Evolutionary conservation across 1,139 yeast species (phyloP).

Genomic region (Yamadazyma atmosphaerica): DNA sequence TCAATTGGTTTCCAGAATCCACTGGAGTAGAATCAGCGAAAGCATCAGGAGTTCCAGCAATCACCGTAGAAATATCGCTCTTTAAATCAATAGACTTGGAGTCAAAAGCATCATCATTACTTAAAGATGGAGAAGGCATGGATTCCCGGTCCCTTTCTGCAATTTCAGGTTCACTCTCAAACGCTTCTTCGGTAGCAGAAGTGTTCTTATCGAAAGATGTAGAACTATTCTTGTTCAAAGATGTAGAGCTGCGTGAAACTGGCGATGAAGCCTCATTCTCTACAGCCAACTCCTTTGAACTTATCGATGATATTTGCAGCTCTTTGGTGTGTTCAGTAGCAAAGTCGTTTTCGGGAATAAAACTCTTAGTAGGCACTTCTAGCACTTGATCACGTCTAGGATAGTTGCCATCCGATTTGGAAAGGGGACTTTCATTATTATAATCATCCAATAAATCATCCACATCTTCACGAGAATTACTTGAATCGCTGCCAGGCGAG

Average conservation of each 20-base stretch:
- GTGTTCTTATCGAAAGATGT: neutral
- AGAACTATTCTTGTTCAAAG: too few relatives aligned
- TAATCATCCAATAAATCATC: slow-evolving; percentile 13
- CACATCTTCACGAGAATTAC: slow-evolving; percentile 9
- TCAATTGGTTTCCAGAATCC: too few relatives aligned
- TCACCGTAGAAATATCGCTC: too few relatives aligned
- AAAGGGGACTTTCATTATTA: slow-evolving; percentile 13
- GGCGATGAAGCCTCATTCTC: neutral
- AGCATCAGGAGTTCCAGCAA: too few relatives aligned
- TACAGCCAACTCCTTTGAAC: too few relatives aligned
- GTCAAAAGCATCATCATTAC: slow-evolving; percentile 5
- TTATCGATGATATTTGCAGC: too few relatives aligned
- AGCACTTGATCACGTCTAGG: slow-evolving; percentile 12
- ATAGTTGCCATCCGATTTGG: slow-evolving; percentile 5
- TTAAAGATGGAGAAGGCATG: slow-evolving; percentile 13
- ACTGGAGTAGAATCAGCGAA: too few relatives aligned
- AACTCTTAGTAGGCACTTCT: too few relatives aligned
- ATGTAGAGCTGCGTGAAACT: neutral
- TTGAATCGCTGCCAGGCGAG: slow-evolving; percentile 5
- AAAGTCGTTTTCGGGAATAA: slow-evolving; percentile 5
- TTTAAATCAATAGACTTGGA: slow-evolving; percentile 3
- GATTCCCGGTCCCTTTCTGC: slow-evolving; percentile 1
- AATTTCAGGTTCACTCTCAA: neutral
- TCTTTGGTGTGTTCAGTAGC: neutral
- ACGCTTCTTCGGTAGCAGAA: neutral